phyloP scores from a whole-genome alignment of 2,329 filamentous ascomycete genomes.

The Amauroascus niger region DNA sequence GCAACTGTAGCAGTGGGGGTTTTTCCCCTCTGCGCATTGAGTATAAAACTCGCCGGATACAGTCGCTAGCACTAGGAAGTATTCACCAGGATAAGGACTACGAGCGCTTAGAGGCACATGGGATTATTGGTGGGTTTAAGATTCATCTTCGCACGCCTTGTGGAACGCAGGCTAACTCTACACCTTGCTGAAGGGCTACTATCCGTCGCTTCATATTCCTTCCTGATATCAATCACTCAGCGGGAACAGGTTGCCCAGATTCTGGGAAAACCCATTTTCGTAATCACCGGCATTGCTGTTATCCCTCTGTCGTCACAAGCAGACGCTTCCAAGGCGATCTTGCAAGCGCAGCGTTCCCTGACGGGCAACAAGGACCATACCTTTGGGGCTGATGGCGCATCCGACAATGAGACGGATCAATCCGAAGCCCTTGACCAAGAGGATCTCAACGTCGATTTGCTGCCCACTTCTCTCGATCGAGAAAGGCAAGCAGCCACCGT shows the following conservation, averaged over 20 bases:
- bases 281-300: conserved; percentile 79
- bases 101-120: conserved; percentile 40
- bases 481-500: conserved; percentile 21
- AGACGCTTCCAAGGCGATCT: conserved; percentile 65
- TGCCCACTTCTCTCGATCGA: conserved; percentile 18
- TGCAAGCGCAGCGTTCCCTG: conserved; percentile 20
- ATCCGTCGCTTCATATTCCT: conserved; percentile 68
- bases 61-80: conserved; percentile 35
- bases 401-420: conserved; percentile 16
- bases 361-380: conserved; percentile 27
- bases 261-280: conserved; percentile 70
- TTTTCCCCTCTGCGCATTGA: conserved; percentile 52
- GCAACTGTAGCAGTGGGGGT: conserved; percentile 44
- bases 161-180: neutral
- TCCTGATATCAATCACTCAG: conserved; percentile 75
- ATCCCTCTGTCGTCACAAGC: conserved; percentile 70
- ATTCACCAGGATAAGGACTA: conserved; percentile 22
- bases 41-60: conserved; percentile 52
- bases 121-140: conserved; percentile 46
- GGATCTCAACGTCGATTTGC: conserved; percentile 18
- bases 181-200: conserved; percentile 62
- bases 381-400: conserved; percentile 25
- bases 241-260: conserved; percentile 85
- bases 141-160: neutral
- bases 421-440: conserved; percentile 9